Evolutionary conservation across 1,284 basidiomycete genomes (phyloP), one percentile per base, ranked within the genome.

Genomic region (Apiotrichum mycotoxinovorans): DNA sequence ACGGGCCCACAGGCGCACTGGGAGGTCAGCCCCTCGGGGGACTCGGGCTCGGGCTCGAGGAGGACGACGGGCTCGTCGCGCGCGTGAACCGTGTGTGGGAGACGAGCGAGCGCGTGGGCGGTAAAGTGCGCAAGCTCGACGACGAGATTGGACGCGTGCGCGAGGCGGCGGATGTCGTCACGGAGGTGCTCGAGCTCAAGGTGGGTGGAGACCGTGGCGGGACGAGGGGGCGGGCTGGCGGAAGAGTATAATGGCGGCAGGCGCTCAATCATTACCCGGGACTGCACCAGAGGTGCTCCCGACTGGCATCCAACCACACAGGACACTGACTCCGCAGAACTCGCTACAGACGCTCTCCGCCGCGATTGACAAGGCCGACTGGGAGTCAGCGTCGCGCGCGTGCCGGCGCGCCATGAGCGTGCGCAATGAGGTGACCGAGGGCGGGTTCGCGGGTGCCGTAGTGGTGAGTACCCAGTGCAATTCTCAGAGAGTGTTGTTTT

Each of bases 381-480:
- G 95, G 94, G 95, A 98, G 72, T 85, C 89, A 17, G 95, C 95
- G 1, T 87, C 91, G 1, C 82, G 90, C 61, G 87, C 93, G 69
- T 96, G 94, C 75, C 85, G 89, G 20, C 81, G 91, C 33, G 95
- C 93, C 1, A 93, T 94, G 86, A 81, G 86, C 0, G 80, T 97
- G 26, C 87, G 92, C 4, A 70, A 79, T 5, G 84, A 86, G 40
- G 86, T 98, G 27, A 84, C 89, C 26, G 83, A 85, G 23, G 91
- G 91, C 9, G 81, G 83, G 2, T 98, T 98, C 71, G 91, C 95
- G 1, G 89, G 88, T 66, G 83, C 82, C 3, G 87, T 89, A 2
- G 91, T 98, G 54, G 93, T 96, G 64, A 65, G 80, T 77, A 80
- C 17, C 7, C 11, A 4, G 4, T 3, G 2, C 25, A 15, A 30